Evolutionary conservation across 257 asterid species (phyloP), one percentile per base, ranked within the genome.

Genomic region (Verbascum thapsus): DNA sequence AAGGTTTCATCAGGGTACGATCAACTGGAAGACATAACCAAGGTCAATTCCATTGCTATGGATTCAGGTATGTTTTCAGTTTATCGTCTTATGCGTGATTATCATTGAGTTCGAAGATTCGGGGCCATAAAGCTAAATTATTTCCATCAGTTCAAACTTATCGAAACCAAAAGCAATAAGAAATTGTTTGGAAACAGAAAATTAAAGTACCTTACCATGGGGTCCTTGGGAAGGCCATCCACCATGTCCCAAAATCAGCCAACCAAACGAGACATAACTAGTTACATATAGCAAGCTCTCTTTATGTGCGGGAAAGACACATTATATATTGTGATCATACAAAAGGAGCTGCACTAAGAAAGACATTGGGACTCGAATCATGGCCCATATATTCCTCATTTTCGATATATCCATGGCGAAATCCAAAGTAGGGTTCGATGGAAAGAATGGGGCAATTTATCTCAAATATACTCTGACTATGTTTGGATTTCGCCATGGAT

Each of bases 371-470:
- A 37, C 78, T 69, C 35, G 87, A 71, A 67, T 92, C 84, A 70
- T 88, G 96, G 82, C 98, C 86, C 70, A 91, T 67, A 55, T 74
- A 34, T 86, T 91, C 72, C 98, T 86, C 90, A 88, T 84, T 65
- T 86, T 75, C 0, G 98, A 88, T 15, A 88, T 96, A 53, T 91
- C 96, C 85, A 91, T 61, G 1, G 98, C 92, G 58, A 84, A 86
- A 77, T 88, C 98, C 79, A 88, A 30, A 7, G 95, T 95, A 9
- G 96, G 95, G 32, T 66, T 44, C 2, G 87, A 81, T 15, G 96
- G 98, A 66, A 40, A 53, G 3, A 76, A 32, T 16, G 96, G 95
- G 47, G 96, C 0, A 72, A 91, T 70, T 69, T 91, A 58, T 74
- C 95, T 0, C 76, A 64, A 54, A 68, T 77, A 78, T 81, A 86